Evolutionary conservation across 2,329 filamentous ascomycete species (phyloP).

Genomic region (Aureobasidium mangrovei): DNA sequence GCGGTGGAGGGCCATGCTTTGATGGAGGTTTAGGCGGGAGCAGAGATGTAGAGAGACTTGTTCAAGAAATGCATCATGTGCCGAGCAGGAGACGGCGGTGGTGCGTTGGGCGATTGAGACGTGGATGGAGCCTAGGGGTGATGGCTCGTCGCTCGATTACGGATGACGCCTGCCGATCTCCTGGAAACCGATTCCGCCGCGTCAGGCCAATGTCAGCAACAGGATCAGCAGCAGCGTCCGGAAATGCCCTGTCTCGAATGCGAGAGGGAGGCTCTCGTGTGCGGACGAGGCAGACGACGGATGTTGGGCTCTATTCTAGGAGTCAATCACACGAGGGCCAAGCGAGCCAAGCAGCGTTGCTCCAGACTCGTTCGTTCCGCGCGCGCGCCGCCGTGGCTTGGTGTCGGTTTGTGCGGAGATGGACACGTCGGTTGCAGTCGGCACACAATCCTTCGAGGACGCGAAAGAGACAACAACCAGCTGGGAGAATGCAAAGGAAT

Average conservation of each 20-base stretch:
- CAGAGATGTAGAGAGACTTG: neutral
- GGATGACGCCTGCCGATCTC: conserved; percentile 3
- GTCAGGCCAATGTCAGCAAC: neutral
- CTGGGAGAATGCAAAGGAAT: neutral
- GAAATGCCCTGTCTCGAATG: neutral
- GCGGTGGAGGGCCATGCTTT: conserved; percentile 29
- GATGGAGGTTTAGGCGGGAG: no score
- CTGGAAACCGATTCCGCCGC: neutral
- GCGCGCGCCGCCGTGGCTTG: neutral
- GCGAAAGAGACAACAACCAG: neutral
- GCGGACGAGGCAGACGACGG: neutral
- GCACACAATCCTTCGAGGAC: neutral
- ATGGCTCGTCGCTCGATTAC: neutral
- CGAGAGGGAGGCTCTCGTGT: neutral
- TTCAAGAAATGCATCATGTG: neutral
- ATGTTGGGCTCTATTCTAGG: conserved; percentile 2
- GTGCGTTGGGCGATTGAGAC: neutral
- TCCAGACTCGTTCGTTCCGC: conserved; percentile 6
- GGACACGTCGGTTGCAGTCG: neutral
- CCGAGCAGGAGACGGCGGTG: neutral
- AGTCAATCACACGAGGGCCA: neutral
- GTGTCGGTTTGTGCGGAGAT: conserved; percentile 1
- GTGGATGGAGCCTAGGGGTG: neutral
- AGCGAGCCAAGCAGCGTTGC: conserved; percentile 4
- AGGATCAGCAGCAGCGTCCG: neutral